A percentile compares a stretch with the other conserved stretches of the same genome.
These are phyloP conservation scores for Fraxinus pennsylvanica DNA, from an alignment of 257 asterid species.

Conservation along the genomic window DNA sequence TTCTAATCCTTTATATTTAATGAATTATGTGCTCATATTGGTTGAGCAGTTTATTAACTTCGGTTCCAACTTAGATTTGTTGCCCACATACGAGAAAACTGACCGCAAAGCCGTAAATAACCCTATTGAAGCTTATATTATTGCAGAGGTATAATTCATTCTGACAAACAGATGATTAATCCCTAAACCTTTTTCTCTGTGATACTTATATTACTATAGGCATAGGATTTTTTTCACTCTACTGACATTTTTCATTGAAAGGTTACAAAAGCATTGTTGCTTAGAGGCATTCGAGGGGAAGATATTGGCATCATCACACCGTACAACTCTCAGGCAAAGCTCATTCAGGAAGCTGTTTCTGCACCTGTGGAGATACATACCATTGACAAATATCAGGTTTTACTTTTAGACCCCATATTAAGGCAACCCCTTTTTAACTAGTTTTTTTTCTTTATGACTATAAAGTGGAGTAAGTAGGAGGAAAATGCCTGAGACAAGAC, in stretches of 20 bases:
- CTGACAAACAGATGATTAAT: background rate
- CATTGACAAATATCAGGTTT: slow-evolving; percentile 96
- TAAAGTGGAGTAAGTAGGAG: background rate
- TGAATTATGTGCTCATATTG: slow-evolving; percentile 10
- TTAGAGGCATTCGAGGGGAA: slow-evolving; percentile 65
- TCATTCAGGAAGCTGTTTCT: slow-evolving; percentile 59
- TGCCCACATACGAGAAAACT: slow-evolving; percentile 74
- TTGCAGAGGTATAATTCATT: slow-evolving; percentile 58
- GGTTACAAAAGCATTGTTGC: slow-evolving; percentile 54
- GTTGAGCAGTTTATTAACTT: slow-evolving; percentile 18
- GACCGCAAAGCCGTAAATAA: slow-evolving; percentile 69
- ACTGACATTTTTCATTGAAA: slow-evolving; percentile 27
- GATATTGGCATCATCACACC: slow-evolving; percentile 93
- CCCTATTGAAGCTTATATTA: slow-evolving; percentile 77
- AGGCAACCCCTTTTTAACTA: background rate
- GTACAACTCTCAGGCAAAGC: slow-evolving; percentile 84
- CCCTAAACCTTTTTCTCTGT: slow-evolving; percentile 7
- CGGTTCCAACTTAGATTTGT: slow-evolving; percentile 47
- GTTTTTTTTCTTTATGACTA: background rate
- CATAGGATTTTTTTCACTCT: background rate
- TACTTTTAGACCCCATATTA: background rate
- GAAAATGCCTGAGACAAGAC: background rate
- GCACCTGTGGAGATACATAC: slow-evolving; percentile 86
- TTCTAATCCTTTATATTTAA: slow-evolving; percentile 16
- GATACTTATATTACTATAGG: background rate